Evolutionary conservation across 805 yeast genomes (phyloP).

Genomic region (Kurtzmaniella fragi): DNA sequence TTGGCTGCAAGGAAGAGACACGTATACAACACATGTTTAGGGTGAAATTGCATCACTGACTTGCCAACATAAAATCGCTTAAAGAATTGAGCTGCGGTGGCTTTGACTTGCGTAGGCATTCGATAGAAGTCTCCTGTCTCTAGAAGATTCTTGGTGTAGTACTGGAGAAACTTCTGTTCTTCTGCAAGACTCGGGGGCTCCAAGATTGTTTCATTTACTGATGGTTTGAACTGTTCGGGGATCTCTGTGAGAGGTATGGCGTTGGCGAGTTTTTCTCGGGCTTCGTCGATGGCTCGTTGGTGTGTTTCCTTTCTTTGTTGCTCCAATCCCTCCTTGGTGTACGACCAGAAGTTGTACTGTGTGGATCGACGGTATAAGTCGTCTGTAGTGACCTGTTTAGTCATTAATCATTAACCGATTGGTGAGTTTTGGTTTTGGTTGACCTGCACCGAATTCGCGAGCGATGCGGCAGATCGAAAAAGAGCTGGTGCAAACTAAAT

Average conservation of each 20-base stretch:
- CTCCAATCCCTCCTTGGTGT: conserved; percentile 52
- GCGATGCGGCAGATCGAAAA: too few species aligned
- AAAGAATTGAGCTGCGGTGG: conserved; percentile 82
- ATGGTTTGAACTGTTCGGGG: conserved; percentile 22
- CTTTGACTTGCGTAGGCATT: conserved; percentile 82
- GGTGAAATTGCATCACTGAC: conserved; percentile 84
- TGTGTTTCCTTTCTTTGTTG: conserved; percentile 47
- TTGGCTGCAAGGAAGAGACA: conserved; percentile 90
- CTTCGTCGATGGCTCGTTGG: conserved; percentile 44
- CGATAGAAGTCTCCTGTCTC: conserved; percentile 68
- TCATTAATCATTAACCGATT: conserved; percentile 5
- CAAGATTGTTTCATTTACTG: conserved; percentile 25
- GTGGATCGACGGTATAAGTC: conserved; percentile 85
- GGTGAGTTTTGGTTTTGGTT: not conserved
- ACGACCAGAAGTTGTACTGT: conserved; percentile 86
- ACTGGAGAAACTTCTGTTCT: conserved; percentile 61
- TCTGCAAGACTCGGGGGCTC: conserved; percentile 59
- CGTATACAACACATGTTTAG: conserved; percentile 65
- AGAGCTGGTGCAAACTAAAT: too few species aligned
- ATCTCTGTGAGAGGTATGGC: conserved; percentile 24
- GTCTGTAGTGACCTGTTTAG: conserved; percentile 58
- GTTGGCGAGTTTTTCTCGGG: conserved; percentile 25
- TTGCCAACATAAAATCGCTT: conserved; percentile 74
- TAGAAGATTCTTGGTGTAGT: conserved; percentile 67
- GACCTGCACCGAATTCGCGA: too few species aligned